A percentile compares a stretch with the other conserved stretches of the same genome.
These are phyloP conservation scores for Dryadomyces quercus-mongolicae DNA, from an alignment of 2,329 filamentous ascomycete genomes.

Conservation along the genomic window DNA sequence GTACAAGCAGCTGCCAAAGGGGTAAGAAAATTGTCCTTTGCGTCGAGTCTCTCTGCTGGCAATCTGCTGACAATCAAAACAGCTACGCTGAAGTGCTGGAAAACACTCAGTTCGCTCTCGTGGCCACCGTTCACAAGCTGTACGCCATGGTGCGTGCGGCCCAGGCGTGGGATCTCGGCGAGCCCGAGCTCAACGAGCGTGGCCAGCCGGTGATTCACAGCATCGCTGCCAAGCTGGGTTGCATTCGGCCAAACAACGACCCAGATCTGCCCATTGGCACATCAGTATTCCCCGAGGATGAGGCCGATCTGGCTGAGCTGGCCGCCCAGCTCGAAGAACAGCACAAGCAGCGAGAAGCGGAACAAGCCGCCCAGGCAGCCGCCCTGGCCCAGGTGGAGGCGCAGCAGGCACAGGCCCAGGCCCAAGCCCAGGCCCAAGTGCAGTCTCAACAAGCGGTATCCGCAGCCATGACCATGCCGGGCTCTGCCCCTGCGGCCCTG, in stretches of 20 bases:
- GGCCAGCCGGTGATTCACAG: conserved; percentile 53
- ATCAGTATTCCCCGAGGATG: conserved; percentile 49
- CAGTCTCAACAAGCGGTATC: neutral
- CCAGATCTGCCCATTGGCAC: conserved; percentile 41
- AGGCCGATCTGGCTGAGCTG: conserved; percentile 43
- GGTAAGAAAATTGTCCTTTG: conserved; percentile 39
- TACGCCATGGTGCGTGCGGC: conserved; percentile 50
- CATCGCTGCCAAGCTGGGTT: conserved; percentile 51
- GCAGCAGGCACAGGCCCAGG: conserved; percentile 16
- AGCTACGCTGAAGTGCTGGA: conserved; percentile 54
- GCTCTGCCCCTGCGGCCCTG: conserved; percentile 11
- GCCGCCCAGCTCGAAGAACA: conserved; percentile 41
- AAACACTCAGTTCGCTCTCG: conserved; percentile 52
- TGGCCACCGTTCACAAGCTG: conserved; percentile 53
- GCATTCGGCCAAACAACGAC: conserved; percentile 50
- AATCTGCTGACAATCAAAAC: neutral
- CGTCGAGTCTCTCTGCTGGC: too few relatives aligned
- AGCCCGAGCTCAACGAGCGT: conserved; percentile 50
- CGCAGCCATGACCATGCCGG: neutral
- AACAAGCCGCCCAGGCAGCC: conserved; percentile 17
- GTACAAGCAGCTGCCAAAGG: conserved; percentile 52
- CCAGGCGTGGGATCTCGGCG: conserved; percentile 49
- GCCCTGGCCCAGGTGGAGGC: conserved; percentile 4
- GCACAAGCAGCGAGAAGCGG: conserved; percentile 26
- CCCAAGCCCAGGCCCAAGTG: neutral